These are phyloP conservation scores for Ampelomyces quisqualis DNA, from an alignment of 2,329 filamentous ascomycete genomes.

Conservation along the genomic window DNA sequence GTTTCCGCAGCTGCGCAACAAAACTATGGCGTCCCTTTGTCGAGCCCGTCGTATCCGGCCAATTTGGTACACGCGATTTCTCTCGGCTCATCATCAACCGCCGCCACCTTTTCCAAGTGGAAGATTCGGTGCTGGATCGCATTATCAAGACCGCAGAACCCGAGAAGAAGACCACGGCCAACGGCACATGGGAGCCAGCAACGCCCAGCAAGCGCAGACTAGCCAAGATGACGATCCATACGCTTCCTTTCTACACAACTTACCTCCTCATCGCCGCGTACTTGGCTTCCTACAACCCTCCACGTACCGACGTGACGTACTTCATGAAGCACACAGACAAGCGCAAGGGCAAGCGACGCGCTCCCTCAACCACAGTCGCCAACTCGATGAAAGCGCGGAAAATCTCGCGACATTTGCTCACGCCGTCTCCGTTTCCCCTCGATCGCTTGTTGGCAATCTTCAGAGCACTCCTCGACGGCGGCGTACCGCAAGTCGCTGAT, in stretches of 20 bases:
- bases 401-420: conserved; percentile 74
- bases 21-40: conserved; percentile 85
- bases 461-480: conserved; percentile 59
- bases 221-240: conserved; percentile 40
- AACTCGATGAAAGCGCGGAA: conserved; percentile 61
- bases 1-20: conserved; percentile 68
- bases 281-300: conserved; percentile 76
- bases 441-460: conserved; percentile 80
- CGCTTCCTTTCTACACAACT: conserved; percentile 70
- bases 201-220: conserved; percentile 18
- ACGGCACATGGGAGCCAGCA: conserved; percentile 3
- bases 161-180: not conserved
- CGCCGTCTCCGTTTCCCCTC: conserved; percentile 73
- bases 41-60: conserved; percentile 71
- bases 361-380: conserved; percentile 5
- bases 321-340: conserved; percentile 70
- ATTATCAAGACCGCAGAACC: conserved; percentile 44
- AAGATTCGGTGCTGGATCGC: conserved; percentile 66
- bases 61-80: conserved; percentile 76
- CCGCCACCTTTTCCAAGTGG: conserved; percentile 69
- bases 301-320: conserved; percentile 69
- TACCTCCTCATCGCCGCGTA: conserved; percentile 76
- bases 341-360: conserved; percentile 50
- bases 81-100: conserved; percentile 75
- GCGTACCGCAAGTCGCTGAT: conserved; percentile 49